Evolutionary conservation across 225 moss, liverwort and hornwort species (phyloP).

Genomic region (Polytrichum formosum): DNA sequence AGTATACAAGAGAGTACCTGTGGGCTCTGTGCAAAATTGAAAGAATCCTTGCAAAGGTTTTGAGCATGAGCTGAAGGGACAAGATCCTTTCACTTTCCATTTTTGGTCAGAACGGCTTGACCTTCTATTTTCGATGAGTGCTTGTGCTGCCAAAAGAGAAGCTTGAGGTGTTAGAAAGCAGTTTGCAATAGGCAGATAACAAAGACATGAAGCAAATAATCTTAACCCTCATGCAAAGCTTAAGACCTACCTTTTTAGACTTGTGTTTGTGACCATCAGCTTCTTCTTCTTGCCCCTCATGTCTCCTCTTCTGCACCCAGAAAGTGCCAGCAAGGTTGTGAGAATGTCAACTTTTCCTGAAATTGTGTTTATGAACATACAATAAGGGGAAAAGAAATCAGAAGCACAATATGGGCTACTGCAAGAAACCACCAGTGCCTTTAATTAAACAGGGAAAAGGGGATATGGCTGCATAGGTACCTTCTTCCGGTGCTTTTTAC

Average conservation of each 20-base stretch:
- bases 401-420: background rate
- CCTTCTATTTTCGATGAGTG: conserved; percentile 61
- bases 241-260: conserved; percentile 55
- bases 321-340: conserved; percentile 12
- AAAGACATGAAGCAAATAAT: conserved; percentile 3
- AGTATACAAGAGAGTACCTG: background rate
- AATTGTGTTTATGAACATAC: background rate
- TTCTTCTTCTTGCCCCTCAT: conserved; percentile 65
- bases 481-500: conserved; percentile 59
- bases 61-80: conserved; percentile 20
- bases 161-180: conserved; percentile 21
- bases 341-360: conserved; percentile 1
- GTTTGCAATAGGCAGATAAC: background rate
- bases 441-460: too few species aligned
- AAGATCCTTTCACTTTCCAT: conserved; percentile 46
- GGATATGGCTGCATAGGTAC: conserved; percentile 12
- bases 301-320: conserved; percentile 68
- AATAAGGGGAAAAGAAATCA: background rate
- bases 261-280: conserved; percentile 78
- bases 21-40: conserved; percentile 5
- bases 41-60: conserved; percentile 8
- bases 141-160: conserved; percentile 53
- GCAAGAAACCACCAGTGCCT: too few species aligned
- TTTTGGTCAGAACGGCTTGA: conserved; percentile 43
- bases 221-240: background rate